Evolutionary conservation across 805 yeast species (phyloP).

Genomic region (Teunomyces aglyptinius): DNA sequence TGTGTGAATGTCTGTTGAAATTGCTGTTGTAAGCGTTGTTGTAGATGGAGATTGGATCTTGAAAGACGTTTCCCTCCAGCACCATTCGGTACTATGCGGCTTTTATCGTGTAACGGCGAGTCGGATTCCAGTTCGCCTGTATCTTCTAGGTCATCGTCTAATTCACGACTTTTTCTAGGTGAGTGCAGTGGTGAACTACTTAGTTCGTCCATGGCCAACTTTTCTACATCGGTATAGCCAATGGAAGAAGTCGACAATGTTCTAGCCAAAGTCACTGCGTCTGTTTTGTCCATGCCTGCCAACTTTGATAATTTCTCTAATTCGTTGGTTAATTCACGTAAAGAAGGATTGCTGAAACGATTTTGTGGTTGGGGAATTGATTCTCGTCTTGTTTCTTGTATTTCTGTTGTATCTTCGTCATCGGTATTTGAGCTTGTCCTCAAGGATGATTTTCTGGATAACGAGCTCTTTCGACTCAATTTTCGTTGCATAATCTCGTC

Average conservation of each 20-base stretch:
- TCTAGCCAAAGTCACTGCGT: conserved; percentile 80
- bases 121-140: conserved; percentile 14
- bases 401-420: neutral
- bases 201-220: conserved; percentile 18
- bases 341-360: conserved; percentile 53
- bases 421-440: conserved; percentile 7
- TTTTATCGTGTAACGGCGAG: conserved; percentile 9
- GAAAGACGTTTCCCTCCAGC: conserved; percentile 2
- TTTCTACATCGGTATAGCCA: conserved; percentile 54
- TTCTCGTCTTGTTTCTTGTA: conserved; percentile 3
- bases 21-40: conserved; percentile 17
- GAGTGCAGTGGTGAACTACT: conserved; percentile 10
- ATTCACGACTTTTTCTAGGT: conserved; percentile 4
- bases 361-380: conserved; percentile 3
- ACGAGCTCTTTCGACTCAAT: conserved; percentile 23
- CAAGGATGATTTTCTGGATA: conserved; percentile 19
- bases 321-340: conserved; percentile 71
- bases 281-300: conserved; percentile 76
- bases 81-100: neutral
- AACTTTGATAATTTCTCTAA: conserved; percentile 68
- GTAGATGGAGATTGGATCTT: conserved; percentile 12
- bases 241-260: conserved; percentile 70
- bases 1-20: conserved; percentile 14
- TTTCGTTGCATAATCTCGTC: conserved; percentile 47
- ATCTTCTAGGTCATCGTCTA: conserved; percentile 9